phyloP scores from a whole-genome alignment of 345 rosid genomes.

The Brassica rapa region DNA sequence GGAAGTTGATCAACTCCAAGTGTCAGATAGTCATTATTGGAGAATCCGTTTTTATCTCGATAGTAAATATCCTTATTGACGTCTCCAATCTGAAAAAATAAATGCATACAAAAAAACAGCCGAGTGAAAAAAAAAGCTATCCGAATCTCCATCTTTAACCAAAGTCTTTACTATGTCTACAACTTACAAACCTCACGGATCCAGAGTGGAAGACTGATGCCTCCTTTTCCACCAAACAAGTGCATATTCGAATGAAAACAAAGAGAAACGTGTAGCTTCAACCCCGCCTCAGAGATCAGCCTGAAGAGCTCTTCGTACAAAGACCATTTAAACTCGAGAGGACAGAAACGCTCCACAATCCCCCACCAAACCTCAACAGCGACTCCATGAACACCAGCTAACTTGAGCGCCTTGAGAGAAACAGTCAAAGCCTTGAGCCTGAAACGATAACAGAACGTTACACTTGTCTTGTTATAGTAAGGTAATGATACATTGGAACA shows the following conservation, averaged over 20 bases:
- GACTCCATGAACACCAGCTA: slow-evolving; percentile 74
- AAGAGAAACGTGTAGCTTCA: slow-evolving; percentile 63
- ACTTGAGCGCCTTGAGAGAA: slow-evolving; percentile 71
- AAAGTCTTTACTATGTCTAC: slow-evolving; percentile 11
- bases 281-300: slow-evolving; percentile 54
- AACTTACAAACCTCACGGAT: slow-evolving; percentile 53
- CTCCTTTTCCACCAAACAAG: slow-evolving; percentile 48
- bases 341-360: slow-evolving; percentile 60
- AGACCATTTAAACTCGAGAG: slow-evolving; percentile 62
- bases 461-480: slow-evolving; percentile 3
- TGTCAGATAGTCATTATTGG: slow-evolving; percentile 55
- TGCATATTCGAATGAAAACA: slow-evolving; percentile 62
- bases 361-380: slow-evolving; percentile 83
- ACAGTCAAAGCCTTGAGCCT: slow-evolving; percentile 70
- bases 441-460: slow-evolving; percentile 33
- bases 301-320: slow-evolving; percentile 63
- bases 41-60: slow-evolving; percentile 52
- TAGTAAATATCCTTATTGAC: slow-evolving; percentile 62
- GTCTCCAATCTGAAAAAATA: slow-evolving; percentile 55
- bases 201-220: slow-evolving; percentile 68
- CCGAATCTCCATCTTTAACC: not conserved
- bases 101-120: not conserved
- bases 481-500: slow-evolving; percentile 20
- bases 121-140: not conserved
- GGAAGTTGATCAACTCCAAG: slow-evolving; percentile 70